Base-by-base conservation (phyloP, 2,329 filamentous ascomycete species). In the Cercospora canescens region DNA sequence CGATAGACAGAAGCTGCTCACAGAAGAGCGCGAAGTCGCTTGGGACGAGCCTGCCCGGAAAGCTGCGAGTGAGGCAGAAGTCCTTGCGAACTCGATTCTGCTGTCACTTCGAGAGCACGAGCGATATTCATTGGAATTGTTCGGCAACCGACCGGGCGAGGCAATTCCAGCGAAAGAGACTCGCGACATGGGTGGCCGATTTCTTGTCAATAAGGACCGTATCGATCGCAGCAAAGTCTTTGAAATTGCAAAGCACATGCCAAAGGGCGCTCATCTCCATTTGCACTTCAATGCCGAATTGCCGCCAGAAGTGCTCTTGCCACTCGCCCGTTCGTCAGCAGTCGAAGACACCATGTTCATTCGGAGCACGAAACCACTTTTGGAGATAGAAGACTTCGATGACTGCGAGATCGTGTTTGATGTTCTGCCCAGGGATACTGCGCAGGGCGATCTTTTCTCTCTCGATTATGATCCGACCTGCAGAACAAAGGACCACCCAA, bases 231-330 rank as follows among this genome's bases (percentile, higher is more conserved):
- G 89, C 8, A 77, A 80, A 50, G 73, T 93, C 14, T 87, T 88
- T 70, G 70, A 81, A 30, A 83, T 90, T 28, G 85, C 88, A 6
- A 80, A 79, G 34, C 74, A 76, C 64, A 85, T 91, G 81, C 91
- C 91, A 48, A 93, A 93, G 76, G 91, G 90, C 2, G 85, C 85
- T 0, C 88, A 93, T 74, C 81, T 93, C 26, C 91, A 93, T 76
- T 85, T 92, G 26, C 91, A 93, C 76, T 93, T 91, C 81, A 93
- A 93, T 75, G 85, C 90, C n/a, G 91, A 90, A 67, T 80, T 93
- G 4, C 80, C 82, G 14, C 89, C 90, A 9, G 76, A 81, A 1
- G 82, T 88, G 5, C 80, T 93, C 21, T 81, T 93, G 81, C 70
- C 86, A 81, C 69, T 85, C 81, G 80, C 81, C 68, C 75, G 79